These are phyloP conservation scores for Dissophora ornata DNA, from an alignment of 192 early-diverging fungal species.

Conservation along the genomic window DNA sequence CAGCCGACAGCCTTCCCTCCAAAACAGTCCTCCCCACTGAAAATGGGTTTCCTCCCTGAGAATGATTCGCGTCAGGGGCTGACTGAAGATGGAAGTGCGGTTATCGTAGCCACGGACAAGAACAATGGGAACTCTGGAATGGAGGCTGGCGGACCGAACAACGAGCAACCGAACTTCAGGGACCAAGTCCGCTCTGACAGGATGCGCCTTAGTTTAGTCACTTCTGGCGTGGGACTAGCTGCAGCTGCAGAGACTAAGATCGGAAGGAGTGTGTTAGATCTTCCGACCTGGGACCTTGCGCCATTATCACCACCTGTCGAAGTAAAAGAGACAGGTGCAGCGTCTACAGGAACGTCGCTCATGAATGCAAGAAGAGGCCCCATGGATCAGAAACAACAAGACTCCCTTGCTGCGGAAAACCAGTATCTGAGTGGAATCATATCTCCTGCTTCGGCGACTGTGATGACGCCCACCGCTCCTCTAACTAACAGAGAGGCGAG, in stretches of 20 bases:
- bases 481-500: slow-evolving; percentile 31
- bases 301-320: slow-evolving; percentile 37
- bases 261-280: slow-evolving; percentile 16
- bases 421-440: slow-evolving; percentile 2
- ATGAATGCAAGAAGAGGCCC: slow-evolving; percentile 12
- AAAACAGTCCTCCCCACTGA: slow-evolving; percentile 11
- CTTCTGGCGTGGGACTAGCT: slow-evolving; percentile 26
- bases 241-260: slow-evolving; percentile 13
- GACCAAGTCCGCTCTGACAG: neutral
- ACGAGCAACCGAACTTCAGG: neutral
- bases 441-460: slow-evolving; percentile 20
- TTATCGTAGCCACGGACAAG: neutral
- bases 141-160: neutral
- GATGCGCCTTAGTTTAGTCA: slow-evolving; percentile 37
- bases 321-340: slow-evolving; percentile 21
- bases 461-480: slow-evolving; percentile 41
- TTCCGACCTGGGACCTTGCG: slow-evolving; percentile 40
- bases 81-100: too few relatives aligned
- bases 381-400: neutral
- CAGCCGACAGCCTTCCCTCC: neutral
- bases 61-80: neutral
- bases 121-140: neutral
- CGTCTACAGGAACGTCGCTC: slow-evolving; percentile 7
- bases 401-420: neutral
- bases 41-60: neutral